phyloP scores from a whole-genome alignment of 495 filamentous ascomycete species.

The Annulohypoxylon moriforme region DNA sequence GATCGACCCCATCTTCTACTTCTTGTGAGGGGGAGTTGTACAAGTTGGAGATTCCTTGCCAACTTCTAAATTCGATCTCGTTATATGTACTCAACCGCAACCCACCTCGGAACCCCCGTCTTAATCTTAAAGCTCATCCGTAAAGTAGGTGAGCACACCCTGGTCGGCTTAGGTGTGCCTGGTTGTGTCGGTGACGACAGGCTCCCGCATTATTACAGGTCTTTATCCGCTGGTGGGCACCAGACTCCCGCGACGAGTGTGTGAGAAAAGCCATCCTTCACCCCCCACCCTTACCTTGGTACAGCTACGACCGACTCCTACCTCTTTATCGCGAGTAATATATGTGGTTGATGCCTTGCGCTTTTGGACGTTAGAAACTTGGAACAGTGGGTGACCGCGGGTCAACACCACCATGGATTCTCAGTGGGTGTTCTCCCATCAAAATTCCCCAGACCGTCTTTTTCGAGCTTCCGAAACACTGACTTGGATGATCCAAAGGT shows the following conservation, averaged over 20 bases:
- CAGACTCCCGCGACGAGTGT: slow-evolving; percentile 28
- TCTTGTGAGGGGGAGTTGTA: slow-evolving; percentile 12
- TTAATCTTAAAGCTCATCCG: slow-evolving; percentile 35
- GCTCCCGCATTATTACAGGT: slow-evolving; percentile 38
- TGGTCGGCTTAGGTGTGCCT: slow-evolving; percentile 33
- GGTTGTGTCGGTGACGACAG: slow-evolving; percentile 38
- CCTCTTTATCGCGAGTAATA: slow-evolving; percentile 34
- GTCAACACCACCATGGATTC: slow-evolving; percentile 44
- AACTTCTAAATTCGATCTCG: slow-evolving; percentile 31
- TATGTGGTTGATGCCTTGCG: slow-evolving; percentile 41
- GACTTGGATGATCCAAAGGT: slow-evolving; percentile 49
- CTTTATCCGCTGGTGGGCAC: slow-evolving; percentile 29
- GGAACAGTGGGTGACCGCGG: slow-evolving; percentile 33
- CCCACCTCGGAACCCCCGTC: slow-evolving; percentile 15
- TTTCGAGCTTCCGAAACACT: slow-evolving; percentile 43
- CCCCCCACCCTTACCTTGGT: slow-evolving; percentile 26
- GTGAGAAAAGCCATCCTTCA: slow-evolving; percentile 28
- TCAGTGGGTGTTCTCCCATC: slow-evolving; percentile 40
- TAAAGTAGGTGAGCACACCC: slow-evolving; percentile 35
- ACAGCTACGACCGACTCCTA: slow-evolving; percentile 20
- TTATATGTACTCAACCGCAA: slow-evolving; percentile 25
- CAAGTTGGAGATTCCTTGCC: slow-evolving; percentile 24
- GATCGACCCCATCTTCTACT: slow-evolving; percentile 25
- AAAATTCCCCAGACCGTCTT: slow-evolving; percentile 30
- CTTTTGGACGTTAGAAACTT: slow-evolving; percentile 25